Base-by-base conservation (phyloP, 2,329 filamentous ascomycete genomes). In the Myriosclerotinia scirpicola region DNA sequence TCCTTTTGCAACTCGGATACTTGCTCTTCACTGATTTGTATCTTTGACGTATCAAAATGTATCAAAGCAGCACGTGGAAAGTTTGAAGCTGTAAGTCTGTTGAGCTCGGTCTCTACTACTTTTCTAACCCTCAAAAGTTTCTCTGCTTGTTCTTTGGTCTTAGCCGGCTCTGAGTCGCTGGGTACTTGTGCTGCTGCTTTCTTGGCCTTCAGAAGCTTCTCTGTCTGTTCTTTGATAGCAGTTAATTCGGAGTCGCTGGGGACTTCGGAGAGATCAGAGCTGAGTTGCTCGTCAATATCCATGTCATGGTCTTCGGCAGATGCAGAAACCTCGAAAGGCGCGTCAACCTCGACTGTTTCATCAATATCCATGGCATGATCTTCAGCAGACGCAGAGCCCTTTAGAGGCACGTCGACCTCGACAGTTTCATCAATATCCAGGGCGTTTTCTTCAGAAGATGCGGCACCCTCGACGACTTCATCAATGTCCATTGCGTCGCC, bases 201-300 rank as follows among this genome's bases (percentile, higher is more conserved):
- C 26, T 22, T 22, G 4, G 30, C 22, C 30, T 15, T 36, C 30
- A 60, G 22, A n/a, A 60, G 36, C 11, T 26, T 38, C 8, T 60
- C 44, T 2, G 42, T 50, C 17, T 36, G 15, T 22, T 46, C 40
- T 22, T 38, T 36, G 7, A 56, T 12, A 36, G 26, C 9, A 12
- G 22, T 38, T 4, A 26, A 44, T 3, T 56, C 26, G 22, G 40
- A 8, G 15, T 46, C 42, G 42, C 63, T 44, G n/a, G 44, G 63
- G 8, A 42, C 12, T 30, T 53, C 54, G 20, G 54, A 59, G 17
- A 53, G 34, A 26, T 65, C 63, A 40, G 63, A 60, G n/a, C 54
- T 42, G 30, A 34, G 17, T 42, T n/a, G 14, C 11, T 64, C 61
- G 34, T 22, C 8, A 17, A 34, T 14, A 48, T 44, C 40, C n/a